Evolutionary conservation across 768 basidiomycete genomes (phyloP).

Genomic region (Lentinula boryana): DNA sequence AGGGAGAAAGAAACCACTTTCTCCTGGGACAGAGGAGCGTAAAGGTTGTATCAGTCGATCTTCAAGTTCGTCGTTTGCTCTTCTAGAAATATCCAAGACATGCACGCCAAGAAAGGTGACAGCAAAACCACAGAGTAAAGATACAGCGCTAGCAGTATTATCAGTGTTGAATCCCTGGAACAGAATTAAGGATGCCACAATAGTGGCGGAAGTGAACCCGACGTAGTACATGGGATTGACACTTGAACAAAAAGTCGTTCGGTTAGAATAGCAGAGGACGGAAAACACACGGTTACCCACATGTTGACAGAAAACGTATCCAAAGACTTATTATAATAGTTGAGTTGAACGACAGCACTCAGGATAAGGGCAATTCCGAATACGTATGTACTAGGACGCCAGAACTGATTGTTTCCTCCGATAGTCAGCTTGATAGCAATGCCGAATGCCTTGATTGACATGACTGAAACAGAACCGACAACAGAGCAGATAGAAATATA

Average conservation of each 20-base stretch:
- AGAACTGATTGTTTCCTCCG: conserved; percentile 91
- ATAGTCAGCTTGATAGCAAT: conserved; percentile 94
- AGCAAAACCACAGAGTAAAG: conserved; percentile 83
- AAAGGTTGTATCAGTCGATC: background rate
- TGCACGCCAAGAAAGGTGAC: conserved; percentile 96
- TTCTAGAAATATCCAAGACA: conserved; percentile 77
- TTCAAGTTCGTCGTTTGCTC: conserved; percentile 28
- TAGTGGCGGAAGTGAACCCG: conserved; percentile 89
- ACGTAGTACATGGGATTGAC: conserved; percentile 99
- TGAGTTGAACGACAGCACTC: conserved; percentile 91
- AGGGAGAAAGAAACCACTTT: conserved; percentile 2
- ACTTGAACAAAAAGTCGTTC: conserved; percentile 29
- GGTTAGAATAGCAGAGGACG: background rate
- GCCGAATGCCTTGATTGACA: conserved; percentile 98
- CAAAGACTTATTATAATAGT: conserved; percentile 97
- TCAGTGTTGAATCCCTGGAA: conserved; percentile 97
- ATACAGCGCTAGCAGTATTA: conserved; percentile 72
- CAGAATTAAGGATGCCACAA: conserved; percentile 90
- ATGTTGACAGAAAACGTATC: conserved; percentile 97
- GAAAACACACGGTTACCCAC: conserved; percentile 41
- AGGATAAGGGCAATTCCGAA: conserved; percentile 76
- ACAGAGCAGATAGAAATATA: conserved; percentile 97
- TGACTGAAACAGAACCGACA: conserved; percentile 92
- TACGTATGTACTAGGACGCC: conserved; percentile 92
- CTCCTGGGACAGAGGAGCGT: conserved; percentile 2